Base-by-base conservation (phyloP, 164 flowering plant species). In the Magnolia officinalis region DNA sequence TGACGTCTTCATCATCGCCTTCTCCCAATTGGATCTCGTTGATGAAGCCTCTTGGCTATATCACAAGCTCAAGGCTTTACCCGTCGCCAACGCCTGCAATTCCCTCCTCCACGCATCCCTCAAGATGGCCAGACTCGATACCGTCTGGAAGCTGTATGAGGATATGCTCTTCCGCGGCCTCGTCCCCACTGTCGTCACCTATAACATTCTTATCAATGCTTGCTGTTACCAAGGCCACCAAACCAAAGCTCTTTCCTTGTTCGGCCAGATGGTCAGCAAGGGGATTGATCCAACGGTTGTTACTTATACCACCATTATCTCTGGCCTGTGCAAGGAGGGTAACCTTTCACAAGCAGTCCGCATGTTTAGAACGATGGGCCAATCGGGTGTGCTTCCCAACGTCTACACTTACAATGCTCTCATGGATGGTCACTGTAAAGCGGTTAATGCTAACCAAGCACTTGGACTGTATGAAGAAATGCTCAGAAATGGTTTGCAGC, bases 1-100 rank as follows among this genome's bases (percentile, higher is more conserved):
- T 79, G 87, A 88, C 6, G 83, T 85, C 72, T 69, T 90, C 67
- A 81, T 93, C 58, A 75, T 86, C 64, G 88, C 86, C 2, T 80
- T 91, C 26, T 88, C 81, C 63, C 87, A 89, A 76, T 81, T 88
- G 90, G 89, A 90, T 77, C 82, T 87, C 26, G 81, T 89, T 13
- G 88, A 89, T 16, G 95, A 94, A 67, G 97, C 93, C 5, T 67
- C 79, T 74, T 89, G 90, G 94, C 91, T 94, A 67, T 87, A 85
- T 72, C 24, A 69, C 18, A 85, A 85, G 79, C 75, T 86, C 18
- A 80, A 72, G 7, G 72, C 5, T 19, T 81, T 89, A 80, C 98
- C 95, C 2, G 69, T 80, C 0, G 31, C 86, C 59, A 87, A 81
- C 67, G 90, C 87, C 31, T 90, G 94, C 74, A 88, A 87, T 80